Base-by-base conservation (phyloP, 306 rosid species). In the Cajanus cajan region DNA sequence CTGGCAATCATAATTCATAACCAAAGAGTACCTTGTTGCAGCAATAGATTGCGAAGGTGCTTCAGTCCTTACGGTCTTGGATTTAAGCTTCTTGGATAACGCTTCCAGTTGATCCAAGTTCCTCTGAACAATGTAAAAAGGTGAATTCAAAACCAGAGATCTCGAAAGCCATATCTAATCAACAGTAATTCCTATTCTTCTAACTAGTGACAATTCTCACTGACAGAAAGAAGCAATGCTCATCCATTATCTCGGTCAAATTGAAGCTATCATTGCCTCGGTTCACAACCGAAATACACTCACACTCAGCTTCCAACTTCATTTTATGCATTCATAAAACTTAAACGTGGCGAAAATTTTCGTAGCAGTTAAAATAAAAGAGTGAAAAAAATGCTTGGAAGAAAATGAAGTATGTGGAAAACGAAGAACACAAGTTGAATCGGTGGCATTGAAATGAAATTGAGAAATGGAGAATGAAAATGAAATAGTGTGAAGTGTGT, bases 101-200 rank as follows among this genome's bases (percentile, higher is more conserved):
- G 91, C 90, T 83, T 95, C 99, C n/a, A 95, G 87, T 82, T 95
- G 99, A 80, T 95, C 98, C 39, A 95, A 90, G 86, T 95, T 93
- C 74, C 99, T 90, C 98, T 95, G 89, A 75, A 86, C 82, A 66
- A 80, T 24, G 48, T 13, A 70, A 5, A 19, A 22, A 63, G 39
- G 31, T 50, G 9, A 76, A 68, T 12, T 84, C 76, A 78, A 59
- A 86, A 77, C n/a, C 68, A 58, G 7, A 58, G 48, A 79, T 18
- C 72, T 31, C 16, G 43, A 74, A 76, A 65, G 28, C 44, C 8
- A 64, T 16, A 83, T 31, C 31, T n/a, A 40, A 48, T 64, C 41
- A 59, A 6, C 9, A 52, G 6, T n/a, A 19, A 44, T 28, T 57
- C 24, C 12, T 6, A 47, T 8, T 73, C 16, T 45, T 3, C 7